Conservation (phyloP, 164 flowering plant species). For the Nelumbo lutea region DNA sequence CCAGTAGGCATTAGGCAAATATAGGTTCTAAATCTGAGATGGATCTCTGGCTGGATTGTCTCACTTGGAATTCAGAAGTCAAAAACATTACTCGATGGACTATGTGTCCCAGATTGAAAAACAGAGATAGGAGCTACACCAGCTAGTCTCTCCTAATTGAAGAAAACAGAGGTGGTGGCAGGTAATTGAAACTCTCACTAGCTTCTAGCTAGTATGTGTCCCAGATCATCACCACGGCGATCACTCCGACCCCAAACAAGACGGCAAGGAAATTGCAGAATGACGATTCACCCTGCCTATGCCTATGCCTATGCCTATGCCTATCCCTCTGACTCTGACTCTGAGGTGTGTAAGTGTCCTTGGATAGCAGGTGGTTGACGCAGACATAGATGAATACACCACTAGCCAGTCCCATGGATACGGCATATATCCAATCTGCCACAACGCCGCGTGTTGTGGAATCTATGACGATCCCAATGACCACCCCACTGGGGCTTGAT, state of each 20-base stretch:
- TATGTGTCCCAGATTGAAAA: too few relatives aligned
- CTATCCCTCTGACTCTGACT: conserved; percentile 8
- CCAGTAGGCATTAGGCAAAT: too few relatives aligned
- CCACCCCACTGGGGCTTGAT: conserved; percentile 70
- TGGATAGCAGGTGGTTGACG: conserved; percentile 55
- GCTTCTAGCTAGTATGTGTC: conserved; percentile 18
- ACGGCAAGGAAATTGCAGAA: conserved; percentile 35
- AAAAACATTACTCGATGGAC: too few relatives aligned
- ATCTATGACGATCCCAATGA: conserved; percentile 67
- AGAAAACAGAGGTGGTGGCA: not conserved
- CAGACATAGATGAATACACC: conserved; percentile 70
- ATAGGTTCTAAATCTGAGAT: too few relatives aligned
- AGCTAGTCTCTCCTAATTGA: too few relatives aligned
- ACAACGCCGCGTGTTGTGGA: conserved; percentile 58
- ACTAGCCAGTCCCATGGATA: conserved; percentile 73
- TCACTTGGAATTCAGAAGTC: too few relatives aligned
- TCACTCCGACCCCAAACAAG: conserved; percentile 49
- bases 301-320: too few relatives aligned
- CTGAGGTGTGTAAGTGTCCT: conserved; percentile 37
- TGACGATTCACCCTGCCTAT: too few relatives aligned
- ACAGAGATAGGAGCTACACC: too few relatives aligned
- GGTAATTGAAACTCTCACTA: not conserved
- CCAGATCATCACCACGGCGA: conserved; percentile 83
- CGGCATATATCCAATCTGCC: conserved; percentile 77
- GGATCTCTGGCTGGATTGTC: too few relatives aligned